phyloP scores from a whole-genome alignment of 1,139 yeast species.

The Kodamaea alishanica region DNA sequence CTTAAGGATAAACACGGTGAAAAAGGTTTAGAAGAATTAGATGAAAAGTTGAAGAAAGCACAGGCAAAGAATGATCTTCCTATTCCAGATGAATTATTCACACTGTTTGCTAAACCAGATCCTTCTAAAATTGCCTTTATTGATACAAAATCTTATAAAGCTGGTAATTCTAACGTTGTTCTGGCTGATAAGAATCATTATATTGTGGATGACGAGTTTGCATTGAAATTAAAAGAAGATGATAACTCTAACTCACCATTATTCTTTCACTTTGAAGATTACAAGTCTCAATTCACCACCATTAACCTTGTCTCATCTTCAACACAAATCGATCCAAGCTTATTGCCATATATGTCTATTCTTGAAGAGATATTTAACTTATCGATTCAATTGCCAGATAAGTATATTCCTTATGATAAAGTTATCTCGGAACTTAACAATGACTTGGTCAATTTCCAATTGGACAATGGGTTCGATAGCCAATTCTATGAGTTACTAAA shows the following conservation, averaged over 20 bases:
- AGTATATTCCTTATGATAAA: conserved; percentile 60
- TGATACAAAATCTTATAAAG: conserved; percentile 58
- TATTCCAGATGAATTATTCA: conserved; percentile 67
- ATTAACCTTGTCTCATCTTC: conserved; percentile 66
- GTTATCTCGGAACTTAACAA: conserved; percentile 70
- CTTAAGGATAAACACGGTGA: conserved; percentile 55
- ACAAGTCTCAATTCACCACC: conserved; percentile 76
- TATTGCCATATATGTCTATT: conserved; percentile 65
- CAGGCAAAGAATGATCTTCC: conserved; percentile 64
- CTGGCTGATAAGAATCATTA: conserved; percentile 12
- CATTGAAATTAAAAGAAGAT: conserved; percentile 30
- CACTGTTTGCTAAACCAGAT: conserved; percentile 65
- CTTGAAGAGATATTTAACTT: conserved; percentile 63
- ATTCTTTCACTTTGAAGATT: conserved; percentile 75
- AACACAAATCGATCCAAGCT: conserved; percentile 49
- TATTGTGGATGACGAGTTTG: conserved; percentile 23
- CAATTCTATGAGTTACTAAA: conserved; percentile 63
- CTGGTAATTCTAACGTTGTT: conserved; percentile 26
- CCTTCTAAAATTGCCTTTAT: conserved; percentile 74
- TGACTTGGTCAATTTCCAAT: conserved; percentile 62
- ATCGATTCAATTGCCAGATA: conserved; percentile 62
- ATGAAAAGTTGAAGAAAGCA: conserved; percentile 54
- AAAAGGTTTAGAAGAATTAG: conserved; percentile 55
- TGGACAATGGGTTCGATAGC: conserved; percentile 57
- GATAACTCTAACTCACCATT: conserved; percentile 49